phyloP scores from a whole-genome alignment of 129 eudicot genomes.

The Flaveria linearis region DNA sequence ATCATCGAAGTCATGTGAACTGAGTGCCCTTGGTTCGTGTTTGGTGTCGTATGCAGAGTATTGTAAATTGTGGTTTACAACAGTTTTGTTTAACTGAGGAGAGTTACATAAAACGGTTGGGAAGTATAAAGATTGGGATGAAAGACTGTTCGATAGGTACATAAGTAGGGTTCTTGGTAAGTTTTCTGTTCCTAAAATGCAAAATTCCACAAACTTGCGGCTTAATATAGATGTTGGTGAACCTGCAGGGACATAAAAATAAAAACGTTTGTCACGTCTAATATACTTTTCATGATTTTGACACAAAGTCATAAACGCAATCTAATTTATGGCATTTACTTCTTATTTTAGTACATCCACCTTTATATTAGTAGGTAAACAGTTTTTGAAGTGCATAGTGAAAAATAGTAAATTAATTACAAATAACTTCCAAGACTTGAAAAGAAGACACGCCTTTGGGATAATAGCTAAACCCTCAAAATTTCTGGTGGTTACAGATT shows the following conservation, averaged over 20 bases:
- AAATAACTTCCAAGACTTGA: neutral
- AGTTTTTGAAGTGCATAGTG: neutral
- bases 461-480: neutral
- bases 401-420: neutral
- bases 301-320: neutral
- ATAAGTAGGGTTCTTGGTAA: constrained; percentile 81
- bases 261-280: constrained; percentile 12
- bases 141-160: constrained; percentile 83
- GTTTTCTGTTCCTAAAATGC: constrained; percentile 83
- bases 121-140: constrained; percentile 69
- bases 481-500: neutral
- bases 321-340: neutral
- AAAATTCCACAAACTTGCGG: constrained; percentile 77
- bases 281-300: neutral
- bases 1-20: constrained; percentile 45
- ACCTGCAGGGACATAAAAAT: constrained; percentile 48
- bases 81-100: constrained; percentile 53
- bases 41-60: constrained; percentile 47
- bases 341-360: neutral
- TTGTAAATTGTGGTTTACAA: constrained; percentile 69
- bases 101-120: constrained; percentile 86
- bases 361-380: too few relatives aligned
- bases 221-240: constrained; percentile 63
- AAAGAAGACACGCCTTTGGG: neutral
- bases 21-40: constrained; percentile 48